Percentiles rank a stretch among this genome's conserved stretches.
These are phyloP conservation scores for Acanthamoeba lugdunensis DNA, from an alignment of 208 protist genomes.

Conservation along the genomic window DNA sequence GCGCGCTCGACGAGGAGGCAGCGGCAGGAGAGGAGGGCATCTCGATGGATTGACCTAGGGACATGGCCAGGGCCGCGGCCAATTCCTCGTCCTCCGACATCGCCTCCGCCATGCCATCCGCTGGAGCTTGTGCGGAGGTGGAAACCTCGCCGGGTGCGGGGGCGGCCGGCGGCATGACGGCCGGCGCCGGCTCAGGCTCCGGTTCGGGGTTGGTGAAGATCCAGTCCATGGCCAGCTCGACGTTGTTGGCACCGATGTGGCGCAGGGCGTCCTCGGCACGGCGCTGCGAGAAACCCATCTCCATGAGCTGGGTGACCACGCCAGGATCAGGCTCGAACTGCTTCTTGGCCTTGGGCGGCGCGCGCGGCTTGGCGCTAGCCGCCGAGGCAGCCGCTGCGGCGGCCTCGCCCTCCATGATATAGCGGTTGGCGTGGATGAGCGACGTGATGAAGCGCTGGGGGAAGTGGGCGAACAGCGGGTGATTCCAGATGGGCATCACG, in stretches of 20 bases:
- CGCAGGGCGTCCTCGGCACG: conserved; percentile 66
- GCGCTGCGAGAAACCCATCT: conserved; percentile 64
- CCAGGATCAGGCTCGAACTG: conserved; percentile 45
- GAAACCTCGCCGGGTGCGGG: background rate
- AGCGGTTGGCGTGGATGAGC: conserved; percentile 59
- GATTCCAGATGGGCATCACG: conserved; percentile 67
- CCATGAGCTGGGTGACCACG: conserved; percentile 54
- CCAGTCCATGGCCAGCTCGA: conserved; percentile 68
- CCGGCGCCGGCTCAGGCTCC: conserved; percentile 23
- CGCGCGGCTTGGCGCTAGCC: background rate
- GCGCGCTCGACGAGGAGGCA: background rate
- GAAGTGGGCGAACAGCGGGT: conserved; percentile 57
- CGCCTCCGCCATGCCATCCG: background rate
- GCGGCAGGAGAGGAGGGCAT: background rate
- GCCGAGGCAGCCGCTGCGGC: background rate
- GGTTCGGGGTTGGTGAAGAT: conserved; percentile 68
- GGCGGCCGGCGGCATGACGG: background rate
- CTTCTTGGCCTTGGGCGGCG: conserved; percentile 59
- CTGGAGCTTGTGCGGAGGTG: background rate
- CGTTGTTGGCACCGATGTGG: conserved; percentile 52
- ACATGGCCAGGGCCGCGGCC: conserved; percentile 71
- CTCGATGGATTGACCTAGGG: conserved; percentile 17
- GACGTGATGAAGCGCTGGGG: conserved; percentile 70
- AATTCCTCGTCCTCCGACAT: conserved; percentile 62
- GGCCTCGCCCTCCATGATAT: conserved; percentile 54